These are phyloP conservation scores for Scheffersomyces stipitis DNA, from an alignment of 805 yeast species.

Conservation along the genomic window DNA sequence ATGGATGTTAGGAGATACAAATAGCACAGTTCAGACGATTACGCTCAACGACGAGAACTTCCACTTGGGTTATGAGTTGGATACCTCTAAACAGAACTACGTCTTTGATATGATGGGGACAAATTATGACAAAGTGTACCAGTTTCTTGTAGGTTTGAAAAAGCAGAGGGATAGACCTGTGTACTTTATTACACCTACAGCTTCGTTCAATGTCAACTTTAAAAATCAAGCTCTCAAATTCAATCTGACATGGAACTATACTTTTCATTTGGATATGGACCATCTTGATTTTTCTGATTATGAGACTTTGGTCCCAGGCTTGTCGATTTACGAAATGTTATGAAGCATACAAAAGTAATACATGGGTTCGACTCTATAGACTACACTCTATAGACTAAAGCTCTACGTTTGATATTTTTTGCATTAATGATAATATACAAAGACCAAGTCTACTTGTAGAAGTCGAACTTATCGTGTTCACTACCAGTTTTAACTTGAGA, in stretches of 20 bases:
- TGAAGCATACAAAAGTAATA: no score
- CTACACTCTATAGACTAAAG: no score
- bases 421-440: not conserved
- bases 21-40: conserved; percentile 12
- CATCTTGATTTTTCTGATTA: conserved; percentile 57
- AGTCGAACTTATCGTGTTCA: conserved; percentile 96
- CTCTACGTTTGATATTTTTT: no score
- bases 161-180: conserved; percentile 6
- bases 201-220: conserved; percentile 27
- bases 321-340: conserved; percentile 50
- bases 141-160: conserved; percentile 12
- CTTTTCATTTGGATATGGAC: conserved; percentile 67
- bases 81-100: conserved; percentile 9
- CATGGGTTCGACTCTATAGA: no score
- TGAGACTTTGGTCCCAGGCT: conserved; percentile 59
- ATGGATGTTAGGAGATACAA: conserved; percentile 59
- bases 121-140: conserved; percentile 21
- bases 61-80: conserved; percentile 2
- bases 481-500: conserved; percentile 93
- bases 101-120: conserved; percentile 53
- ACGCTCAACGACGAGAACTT: conserved; percentile 12
- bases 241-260: conserved; percentile 28
- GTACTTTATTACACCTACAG: conserved; percentile 40
- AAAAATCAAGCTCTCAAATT: conserved; percentile 9
- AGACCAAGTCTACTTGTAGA: conserved; percentile 63